Evolutionary conservation across 257 asterid genomes (phyloP).

Genomic region (Parsonsia alboflavescens): DNA sequence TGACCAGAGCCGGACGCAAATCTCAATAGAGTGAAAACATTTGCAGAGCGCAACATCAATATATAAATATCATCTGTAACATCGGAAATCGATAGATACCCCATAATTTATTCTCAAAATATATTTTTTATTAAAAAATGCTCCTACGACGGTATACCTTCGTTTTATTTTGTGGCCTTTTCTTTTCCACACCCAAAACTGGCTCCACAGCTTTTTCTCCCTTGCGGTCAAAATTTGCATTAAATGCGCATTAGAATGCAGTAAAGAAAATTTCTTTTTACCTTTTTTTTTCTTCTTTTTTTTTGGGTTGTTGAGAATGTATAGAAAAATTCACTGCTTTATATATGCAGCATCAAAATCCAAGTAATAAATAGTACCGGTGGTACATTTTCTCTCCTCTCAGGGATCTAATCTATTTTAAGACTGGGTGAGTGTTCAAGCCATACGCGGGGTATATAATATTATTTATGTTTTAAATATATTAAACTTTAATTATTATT

Average conservation of each 20-base stretch:
- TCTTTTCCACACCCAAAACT: neutral
- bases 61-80: constrained; percentile 6
- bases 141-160: constrained; percentile 6
- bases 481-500: too few relatives aligned
- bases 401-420: too few relatives aligned
- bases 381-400: too few relatives aligned
- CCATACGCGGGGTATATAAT: too few relatives aligned
- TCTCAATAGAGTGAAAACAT: constrained; percentile 22
- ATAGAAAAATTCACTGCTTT: too few relatives aligned
- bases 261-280: neutral
- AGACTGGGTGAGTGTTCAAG: too few relatives aligned
- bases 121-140: neutral
- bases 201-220: constrained; percentile 24
- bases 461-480: too few relatives aligned
- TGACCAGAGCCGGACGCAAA: constrained; percentile 35
- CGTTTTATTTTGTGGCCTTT: constrained; percentile 23
- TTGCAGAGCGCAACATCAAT: neutral
- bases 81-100: constrained; percentile 27
- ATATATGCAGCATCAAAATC: too few relatives aligned
- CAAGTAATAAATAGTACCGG: too few relatives aligned
- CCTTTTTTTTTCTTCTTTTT: too few relatives aligned
- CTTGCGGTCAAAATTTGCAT: constrained; percentile 35
- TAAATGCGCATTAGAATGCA: neutral
- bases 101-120: constrained; percentile 10
- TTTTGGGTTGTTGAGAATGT: too few relatives aligned